Evolutionary conservation across 257 asterid genomes (phyloP), one percentile per base, ranked within the genome.

Genomic region (Primulina huaijiensis): DNA sequence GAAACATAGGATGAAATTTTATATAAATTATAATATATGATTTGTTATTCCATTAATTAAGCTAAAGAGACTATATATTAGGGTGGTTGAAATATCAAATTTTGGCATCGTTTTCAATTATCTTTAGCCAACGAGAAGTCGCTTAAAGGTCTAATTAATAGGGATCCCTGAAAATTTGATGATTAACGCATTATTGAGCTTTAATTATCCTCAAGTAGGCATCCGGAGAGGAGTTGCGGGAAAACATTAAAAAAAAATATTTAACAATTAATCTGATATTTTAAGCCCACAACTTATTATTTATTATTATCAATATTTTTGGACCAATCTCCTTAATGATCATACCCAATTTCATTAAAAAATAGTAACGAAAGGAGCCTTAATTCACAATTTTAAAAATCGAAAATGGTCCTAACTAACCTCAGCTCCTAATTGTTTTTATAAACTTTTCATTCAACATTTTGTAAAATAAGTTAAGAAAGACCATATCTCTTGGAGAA

Each of bases 401-500:
- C n/a, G n/a, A 43, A 43, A 43, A 43, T 43, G 53, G 53, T 43
- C 53, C 53, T 11, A 38, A 2, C 46, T 37, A 11, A n/a, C n/a
- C 6, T n/a, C n/a, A n/a, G n/a, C n/a, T 40, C 52, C 16, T 1
- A n/a, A 61, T 27, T 60, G 55, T 21, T 71, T 23, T 71, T 30
- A 29, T 21, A 40, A 31, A 31, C 43, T 20, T 8, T 33, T 16
- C 46, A 19, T 23, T 58, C 71, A n/a, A 23, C 21, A 21, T 53
- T 37, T 40, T 33, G 50, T 73, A 64, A 61, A 57, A 60, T 29
- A 30, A 40, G 55, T 12, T 66, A 55, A 63, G 69, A 71, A 70
- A 30, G 34, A n/a, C 72, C 70, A 67, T 74, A 76, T 76, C 35
- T 46, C 46, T 67, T 46, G 72, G 34, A 43, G 65, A 74, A 10